Conservation (phyloP, 2,329 filamentous ascomycete genomes). For the Pseudocercospora macadamiae region DNA sequence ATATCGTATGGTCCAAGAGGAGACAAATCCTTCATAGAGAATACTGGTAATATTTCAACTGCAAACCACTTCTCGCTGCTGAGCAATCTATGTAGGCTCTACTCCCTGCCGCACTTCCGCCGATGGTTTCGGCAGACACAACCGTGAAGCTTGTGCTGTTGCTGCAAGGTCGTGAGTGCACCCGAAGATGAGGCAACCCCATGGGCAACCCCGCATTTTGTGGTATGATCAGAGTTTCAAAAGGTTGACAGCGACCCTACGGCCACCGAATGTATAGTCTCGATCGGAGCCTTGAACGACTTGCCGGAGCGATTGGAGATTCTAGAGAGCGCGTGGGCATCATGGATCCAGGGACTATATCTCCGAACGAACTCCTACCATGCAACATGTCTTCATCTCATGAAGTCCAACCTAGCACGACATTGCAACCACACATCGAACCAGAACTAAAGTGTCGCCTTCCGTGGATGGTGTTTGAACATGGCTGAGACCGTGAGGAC, state of each 20-base stretch:
- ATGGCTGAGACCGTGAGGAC: not conserved
- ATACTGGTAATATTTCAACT: no score
- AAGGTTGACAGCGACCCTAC: slow-evolving; percentile 1
- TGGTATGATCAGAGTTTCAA: not conserved
- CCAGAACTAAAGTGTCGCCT: not conserved
- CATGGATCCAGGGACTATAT: slow-evolving; percentile 1
- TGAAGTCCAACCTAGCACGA: not conserved
- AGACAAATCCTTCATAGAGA: no score
- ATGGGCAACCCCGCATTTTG: not conserved
- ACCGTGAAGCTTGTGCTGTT: not conserved
- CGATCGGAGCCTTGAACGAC: not conserved
- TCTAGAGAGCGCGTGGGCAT: not conserved
- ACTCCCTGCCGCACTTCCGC: no score
- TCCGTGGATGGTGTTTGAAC: not conserved
- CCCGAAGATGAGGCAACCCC: not conserved
- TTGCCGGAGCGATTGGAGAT: not conserved
- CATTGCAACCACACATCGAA: not conserved
- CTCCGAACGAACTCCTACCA: not conserved
- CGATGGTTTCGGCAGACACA: not conserved
- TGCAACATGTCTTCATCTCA: not conserved
- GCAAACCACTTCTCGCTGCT: no score
- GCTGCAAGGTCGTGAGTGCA: not conserved
- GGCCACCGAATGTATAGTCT: not conserved
- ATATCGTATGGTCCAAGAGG: no score
- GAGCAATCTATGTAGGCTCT: no score